Percentiles rank a stretch among this genome's conserved stretches.
phyloP scores from a whole-genome alignment of 139 green algal genomes.

The Coccomyxa sp. region DNA sequence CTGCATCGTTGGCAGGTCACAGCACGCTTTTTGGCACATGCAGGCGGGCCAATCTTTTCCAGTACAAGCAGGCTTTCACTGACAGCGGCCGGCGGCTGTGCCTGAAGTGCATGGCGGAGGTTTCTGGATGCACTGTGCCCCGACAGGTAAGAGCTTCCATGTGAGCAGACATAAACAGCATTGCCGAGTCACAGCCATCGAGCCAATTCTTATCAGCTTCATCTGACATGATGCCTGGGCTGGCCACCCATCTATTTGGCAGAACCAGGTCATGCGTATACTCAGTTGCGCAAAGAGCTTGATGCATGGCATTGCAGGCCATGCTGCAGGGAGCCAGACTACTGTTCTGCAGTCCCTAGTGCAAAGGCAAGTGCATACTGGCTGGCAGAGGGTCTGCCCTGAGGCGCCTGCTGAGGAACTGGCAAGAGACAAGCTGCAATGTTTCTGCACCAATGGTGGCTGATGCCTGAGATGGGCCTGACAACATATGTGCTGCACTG shows the following conservation, averaged over 20 bases:
- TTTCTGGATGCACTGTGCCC: too few relatives aligned
- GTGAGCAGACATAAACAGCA: too few relatives aligned
- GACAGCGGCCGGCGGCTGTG: conserved; percentile 43
- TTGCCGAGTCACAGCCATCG: too few relatives aligned
- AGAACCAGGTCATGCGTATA: too few relatives aligned
- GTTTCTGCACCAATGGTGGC: too few relatives aligned
- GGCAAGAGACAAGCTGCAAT: conserved; percentile 35
- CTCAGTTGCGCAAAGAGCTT: too few relatives aligned
- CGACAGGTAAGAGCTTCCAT: too few relatives aligned
- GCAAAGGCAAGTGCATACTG: conserved; percentile 55
- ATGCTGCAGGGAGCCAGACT: conserved; percentile 42
- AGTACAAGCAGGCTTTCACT: conserved; percentile 59
- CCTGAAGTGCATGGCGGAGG: conserved; percentile 50
- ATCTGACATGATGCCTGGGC: too few relatives aligned
- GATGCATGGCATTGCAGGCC: too few relatives aligned
- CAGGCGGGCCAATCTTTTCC: conserved; percentile 17
- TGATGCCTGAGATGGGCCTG: neutral
- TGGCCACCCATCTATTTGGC: too few relatives aligned
- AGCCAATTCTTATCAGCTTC: too few relatives aligned
- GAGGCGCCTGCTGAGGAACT: conserved; percentile 61
- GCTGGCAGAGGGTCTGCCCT: conserved; percentile 46
- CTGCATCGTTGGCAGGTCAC: neutral
- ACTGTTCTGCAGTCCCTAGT: conserved; percentile 49
- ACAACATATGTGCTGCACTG: neutral
- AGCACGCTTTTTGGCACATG: neutral